phyloP scores from a whole-genome alignment of 257 asterid genomes.

The Ilex asprella region DNA sequence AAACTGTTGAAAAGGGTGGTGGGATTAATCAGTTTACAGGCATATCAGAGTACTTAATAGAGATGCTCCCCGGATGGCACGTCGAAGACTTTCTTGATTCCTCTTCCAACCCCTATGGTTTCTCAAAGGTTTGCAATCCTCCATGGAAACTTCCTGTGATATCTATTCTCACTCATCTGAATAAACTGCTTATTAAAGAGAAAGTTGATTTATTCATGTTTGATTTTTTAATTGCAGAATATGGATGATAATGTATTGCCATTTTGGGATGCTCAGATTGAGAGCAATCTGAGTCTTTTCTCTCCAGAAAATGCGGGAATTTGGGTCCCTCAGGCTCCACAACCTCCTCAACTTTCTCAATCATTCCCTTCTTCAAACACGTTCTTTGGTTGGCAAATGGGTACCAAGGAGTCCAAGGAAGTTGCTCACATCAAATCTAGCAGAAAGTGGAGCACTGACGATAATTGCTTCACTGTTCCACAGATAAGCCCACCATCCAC shows the following conservation, averaged over 20 bases:
- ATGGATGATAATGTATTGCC: constrained; percentile 38
- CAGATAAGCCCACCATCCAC: constrained; percentile 49
- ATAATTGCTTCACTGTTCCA: constrained; percentile 68
- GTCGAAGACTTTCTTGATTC: constrained; percentile 77
- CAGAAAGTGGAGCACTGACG: constrained; percentile 41
- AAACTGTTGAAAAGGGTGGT: constrained; percentile 8
- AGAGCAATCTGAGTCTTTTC: constrained; percentile 20
- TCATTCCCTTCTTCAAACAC: constrained; percentile 23
- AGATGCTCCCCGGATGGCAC: constrained; percentile 83
- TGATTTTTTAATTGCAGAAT: constrained; percentile 23
- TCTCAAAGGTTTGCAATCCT: constrained; percentile 47
- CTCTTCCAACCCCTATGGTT: constrained; percentile 35
- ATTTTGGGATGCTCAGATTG: constrained; percentile 44
- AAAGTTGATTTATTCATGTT: neutral
- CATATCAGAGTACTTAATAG: constrained; percentile 76
- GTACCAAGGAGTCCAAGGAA: constrained; percentile 29
- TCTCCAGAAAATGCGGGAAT: constrained; percentile 37
- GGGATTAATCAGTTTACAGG: constrained; percentile 20
- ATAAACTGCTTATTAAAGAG: neutral
- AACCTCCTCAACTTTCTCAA: constrained; percentile 22
- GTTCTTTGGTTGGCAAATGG: constrained; percentile 35
- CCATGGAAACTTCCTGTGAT: neutral
- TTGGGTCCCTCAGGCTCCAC: constrained; percentile 66
- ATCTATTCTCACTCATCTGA: neutral
- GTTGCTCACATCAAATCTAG: constrained; percentile 24